A percentile compares a stretch with the other conserved stretches of the same genome.
Conservation (phyloP, 2,329 filamentous ascomycete species). For the Fusarium veterinarium region DNA sequence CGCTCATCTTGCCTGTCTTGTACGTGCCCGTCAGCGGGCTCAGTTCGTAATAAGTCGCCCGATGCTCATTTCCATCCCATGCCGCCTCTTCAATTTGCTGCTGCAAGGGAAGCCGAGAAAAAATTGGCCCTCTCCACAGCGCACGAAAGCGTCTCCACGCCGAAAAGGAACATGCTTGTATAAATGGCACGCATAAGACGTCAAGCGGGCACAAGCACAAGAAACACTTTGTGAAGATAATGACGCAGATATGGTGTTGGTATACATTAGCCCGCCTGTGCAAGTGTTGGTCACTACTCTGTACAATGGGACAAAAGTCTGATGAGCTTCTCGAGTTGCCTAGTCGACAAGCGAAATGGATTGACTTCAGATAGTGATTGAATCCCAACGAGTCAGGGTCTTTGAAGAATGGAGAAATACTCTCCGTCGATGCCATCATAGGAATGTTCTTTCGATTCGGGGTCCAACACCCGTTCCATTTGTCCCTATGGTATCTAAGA, state of each 20-base stretch:
- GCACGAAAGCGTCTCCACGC: conserved; percentile 22
- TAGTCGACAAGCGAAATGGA: conserved; percentile 16
- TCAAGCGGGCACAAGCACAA: conserved; percentile 28
- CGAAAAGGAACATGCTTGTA: conserved; percentile 18
- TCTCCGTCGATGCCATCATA: conserved; percentile 17
- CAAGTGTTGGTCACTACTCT: conserved; percentile 4
- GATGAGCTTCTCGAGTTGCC: conserved; percentile 27
- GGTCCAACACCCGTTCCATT: background rate
- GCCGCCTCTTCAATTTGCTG: conserved; percentile 35
- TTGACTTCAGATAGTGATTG: background rate
- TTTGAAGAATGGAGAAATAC: background rate
- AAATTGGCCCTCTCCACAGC: conserved; percentile 30
- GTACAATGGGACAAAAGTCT: background rate
- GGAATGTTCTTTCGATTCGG: conserved; percentile 16
- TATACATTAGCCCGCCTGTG: conserved; percentile 9
- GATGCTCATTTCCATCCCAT: conserved; percentile 42
- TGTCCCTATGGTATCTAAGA: background rate
- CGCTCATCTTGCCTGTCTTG: conserved; percentile 18
- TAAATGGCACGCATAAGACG: conserved; percentile 30
- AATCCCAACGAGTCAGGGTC: conserved; percentile 14
- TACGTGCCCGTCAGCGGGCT: conserved; percentile 26
- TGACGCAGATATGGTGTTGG: conserved; percentile 29
- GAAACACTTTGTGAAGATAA: conserved; percentile 30
- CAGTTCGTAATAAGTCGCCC: conserved; percentile 13
- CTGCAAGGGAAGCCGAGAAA: conserved; percentile 41